Evolutionary conservation across 306 rosid species (phyloP).

Genomic region (Gastrolobium villosum): DNA sequence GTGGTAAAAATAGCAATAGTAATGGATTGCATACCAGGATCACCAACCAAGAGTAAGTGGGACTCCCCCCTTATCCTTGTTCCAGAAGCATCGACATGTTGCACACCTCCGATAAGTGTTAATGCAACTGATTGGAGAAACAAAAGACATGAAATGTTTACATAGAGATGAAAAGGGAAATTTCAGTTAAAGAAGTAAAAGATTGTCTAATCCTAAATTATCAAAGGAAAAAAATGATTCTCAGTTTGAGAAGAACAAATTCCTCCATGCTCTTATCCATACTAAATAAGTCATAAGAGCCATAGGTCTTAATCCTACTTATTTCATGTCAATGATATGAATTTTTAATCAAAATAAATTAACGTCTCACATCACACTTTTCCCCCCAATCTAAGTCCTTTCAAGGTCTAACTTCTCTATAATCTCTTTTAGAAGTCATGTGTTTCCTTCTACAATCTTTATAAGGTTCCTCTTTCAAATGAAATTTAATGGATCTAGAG

Average conservation of each 20-base stretch:
- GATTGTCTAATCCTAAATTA: neutral
- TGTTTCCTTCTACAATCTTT: neutral
- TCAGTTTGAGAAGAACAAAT: conserved; percentile 19
- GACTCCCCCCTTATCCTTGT: conserved; percentile 97
- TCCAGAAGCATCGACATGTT: conserved; percentile 92
- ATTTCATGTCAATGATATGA: neutral
- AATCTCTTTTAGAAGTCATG: neutral
- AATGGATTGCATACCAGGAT: conserved; percentile 76
- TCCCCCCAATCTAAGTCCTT: neutral
- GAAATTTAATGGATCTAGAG: neutral
- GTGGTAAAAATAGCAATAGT: conserved; percentile 34
- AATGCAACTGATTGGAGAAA: conserved; percentile 72
- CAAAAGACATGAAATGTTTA: conserved; percentile 38
- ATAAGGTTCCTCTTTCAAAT: conserved; percentile 11
- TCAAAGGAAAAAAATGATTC: conserved; percentile 23
- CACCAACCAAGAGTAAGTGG: conserved; percentile 95
- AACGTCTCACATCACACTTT: neutral
- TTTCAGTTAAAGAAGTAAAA: neutral
- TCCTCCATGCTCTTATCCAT: neutral
- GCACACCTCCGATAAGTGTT: conserved; percentile 96
- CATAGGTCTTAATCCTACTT: neutral
- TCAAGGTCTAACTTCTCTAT: conserved; percentile 8
- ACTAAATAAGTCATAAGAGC: neutral
- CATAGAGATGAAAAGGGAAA: conserved; percentile 21
- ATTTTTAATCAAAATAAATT: neutral